phyloP scores from a whole-genome alignment of 2,329 filamentous ascomycete species.

The Fusarium sterilihyphosum region DNA sequence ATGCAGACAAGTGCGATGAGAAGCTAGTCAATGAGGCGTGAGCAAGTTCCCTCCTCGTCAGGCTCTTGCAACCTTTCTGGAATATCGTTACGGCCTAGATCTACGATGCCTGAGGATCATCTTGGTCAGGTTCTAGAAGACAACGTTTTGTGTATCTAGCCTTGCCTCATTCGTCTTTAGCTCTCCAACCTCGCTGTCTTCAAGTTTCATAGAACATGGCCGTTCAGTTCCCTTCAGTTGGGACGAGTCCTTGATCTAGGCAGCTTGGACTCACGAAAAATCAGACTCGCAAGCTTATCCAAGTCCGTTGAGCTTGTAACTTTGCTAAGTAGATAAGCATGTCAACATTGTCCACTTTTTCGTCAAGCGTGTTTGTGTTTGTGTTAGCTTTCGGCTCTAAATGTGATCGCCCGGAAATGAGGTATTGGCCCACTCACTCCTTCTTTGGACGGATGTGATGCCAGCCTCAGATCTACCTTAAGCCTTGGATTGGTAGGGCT shows the following conservation, averaged over 20 bases:
- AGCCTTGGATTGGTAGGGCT: conserved; percentile 5
- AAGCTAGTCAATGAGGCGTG: not conserved
- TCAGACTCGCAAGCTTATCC: conserved; percentile 11
- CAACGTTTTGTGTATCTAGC: not conserved
- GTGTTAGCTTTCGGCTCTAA: conserved; percentile 1
- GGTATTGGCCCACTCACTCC: conserved; percentile 1
- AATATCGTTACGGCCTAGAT: conserved; percentile 9
- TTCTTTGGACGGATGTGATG: not conserved
- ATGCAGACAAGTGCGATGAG: not conserved
- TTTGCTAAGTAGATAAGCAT: not conserved
- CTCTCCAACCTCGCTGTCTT: not conserved
- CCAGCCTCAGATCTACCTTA: conserved; percentile 11
- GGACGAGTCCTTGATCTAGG: not conserved
- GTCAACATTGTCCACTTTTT: not conserved
- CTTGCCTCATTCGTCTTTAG: not conserved
- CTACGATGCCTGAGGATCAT: conserved; percentile 25
- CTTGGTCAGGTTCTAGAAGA: conserved; percentile 14
- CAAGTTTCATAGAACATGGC: not conserved
- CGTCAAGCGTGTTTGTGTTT: not conserved
- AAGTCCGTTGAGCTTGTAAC: not conserved
- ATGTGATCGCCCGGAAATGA: conserved; percentile 4
- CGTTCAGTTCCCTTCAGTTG: not conserved
- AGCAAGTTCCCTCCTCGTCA: conserved; percentile 4
- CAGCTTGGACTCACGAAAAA: not conserved
- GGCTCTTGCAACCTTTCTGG: not conserved